These are phyloP conservation scores for button mushroom (Agaricus bisporus) DNA, from an alignment of 768 basidiomycete species.

Conservation along the genomic window DNA sequence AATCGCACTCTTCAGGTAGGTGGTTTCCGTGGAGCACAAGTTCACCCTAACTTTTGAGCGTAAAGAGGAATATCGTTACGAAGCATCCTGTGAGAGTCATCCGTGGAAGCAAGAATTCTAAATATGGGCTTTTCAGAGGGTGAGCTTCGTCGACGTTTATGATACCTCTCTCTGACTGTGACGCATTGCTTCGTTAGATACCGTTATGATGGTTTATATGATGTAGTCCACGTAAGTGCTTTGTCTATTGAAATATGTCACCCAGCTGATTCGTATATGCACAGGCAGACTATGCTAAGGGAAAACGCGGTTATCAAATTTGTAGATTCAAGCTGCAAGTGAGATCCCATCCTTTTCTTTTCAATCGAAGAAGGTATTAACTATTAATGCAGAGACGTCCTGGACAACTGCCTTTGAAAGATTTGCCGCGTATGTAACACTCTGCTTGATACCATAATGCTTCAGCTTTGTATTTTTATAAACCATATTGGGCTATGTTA, in stretches of 20 bases:
- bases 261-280: background rate
- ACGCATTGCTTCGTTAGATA: constrained; percentile 30
- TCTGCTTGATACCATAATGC: background rate
- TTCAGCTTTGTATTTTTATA: background rate
- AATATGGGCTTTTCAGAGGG: constrained; percentile 2
- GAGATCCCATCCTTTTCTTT: background rate
- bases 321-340: constrained; percentile 8
- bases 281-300: constrained; percentile 1
- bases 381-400: background rate
- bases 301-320: constrained; percentile 2
- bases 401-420: constrained; percentile 1
- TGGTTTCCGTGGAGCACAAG: background rate
- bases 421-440: background rate
- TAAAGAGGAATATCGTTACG: constrained; percentile 25
- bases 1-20: constrained; percentile 24
- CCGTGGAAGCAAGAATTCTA: constrained; percentile 23
- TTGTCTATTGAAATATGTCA: background rate
- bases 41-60: background rate
- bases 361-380: background rate
- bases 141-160: background rate
- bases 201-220: constrained; percentile 39
- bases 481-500: background rate
- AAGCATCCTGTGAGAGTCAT: constrained; percentile 34
- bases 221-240: constrained; percentile 3
- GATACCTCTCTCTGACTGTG: constrained; percentile 12